Evolutionary conservation across 1,284 basidiomycete species (phyloP), one percentile per base, ranked within the genome.

Genomic region (Pisolithus thermaeus): DNA sequence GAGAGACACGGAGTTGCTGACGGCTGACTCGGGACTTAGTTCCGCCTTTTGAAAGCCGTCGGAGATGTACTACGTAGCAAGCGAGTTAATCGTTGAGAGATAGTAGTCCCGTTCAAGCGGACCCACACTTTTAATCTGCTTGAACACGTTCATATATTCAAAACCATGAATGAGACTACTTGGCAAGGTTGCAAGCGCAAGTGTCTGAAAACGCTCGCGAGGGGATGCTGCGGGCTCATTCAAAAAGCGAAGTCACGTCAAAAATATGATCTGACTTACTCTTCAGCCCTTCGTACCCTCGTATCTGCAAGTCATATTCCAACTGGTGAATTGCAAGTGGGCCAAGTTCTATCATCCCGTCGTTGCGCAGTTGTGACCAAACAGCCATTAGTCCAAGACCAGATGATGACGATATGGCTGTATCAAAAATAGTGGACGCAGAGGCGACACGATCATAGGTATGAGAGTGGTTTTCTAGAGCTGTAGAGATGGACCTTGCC

Each of bases 311-410:
- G 2, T 30, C 44, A 36, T 53, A 42, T 14, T 51, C 53, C 25
- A 66, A 42, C n/a, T 42, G 25, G 27, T n/a, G 54, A 20, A 69
- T 46, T 6, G 63, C 64, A 22, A 16, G 12, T 30, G 55, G 58
- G 18, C 54, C 56, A 16, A 57, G 51, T 46, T 49, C 47, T 46
- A 56, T 28, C 53, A 53, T 20, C 49, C 51, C 45, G 18, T 54
- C 48, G 30, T 47, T 30, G 30, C 69, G 72, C 45, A 83, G 62
- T 3, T 63, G 63, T n/a, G 70, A 69, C 81, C 81, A 84, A 32
- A 84, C 73, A 14, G 79, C 71, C 30, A 73, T 68, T 56, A 86
- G 60, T 25, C 83, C 83, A 25, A 76, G 69, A 9, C 84, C 84
- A 20, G 74, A 73, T 16, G 75, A 73, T 5, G 76, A 70, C n/a